Conservation (phyloP, 179 eudicot genomes). For the Vitellaria paradoxa region DNA sequence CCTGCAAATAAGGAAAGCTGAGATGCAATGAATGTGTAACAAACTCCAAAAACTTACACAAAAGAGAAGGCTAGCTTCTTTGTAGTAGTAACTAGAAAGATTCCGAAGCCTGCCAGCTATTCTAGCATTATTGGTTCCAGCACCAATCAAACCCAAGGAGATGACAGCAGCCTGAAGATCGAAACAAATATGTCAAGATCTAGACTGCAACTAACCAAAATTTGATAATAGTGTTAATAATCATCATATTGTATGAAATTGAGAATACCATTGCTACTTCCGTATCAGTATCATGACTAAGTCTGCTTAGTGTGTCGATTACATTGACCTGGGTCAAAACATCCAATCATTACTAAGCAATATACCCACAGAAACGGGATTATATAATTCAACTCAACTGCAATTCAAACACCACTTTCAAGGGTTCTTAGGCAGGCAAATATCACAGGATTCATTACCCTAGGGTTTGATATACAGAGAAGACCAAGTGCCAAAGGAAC, state of each 20-base stretch:
- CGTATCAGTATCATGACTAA: conserved; percentile 90
- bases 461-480: conserved; percentile 89
- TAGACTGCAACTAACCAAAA: too few species aligned
- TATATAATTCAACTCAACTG: background rate
- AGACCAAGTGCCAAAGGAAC: conserved; percentile 96
- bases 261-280: conserved; percentile 88
- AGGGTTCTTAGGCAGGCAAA: background rate
- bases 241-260: background rate
- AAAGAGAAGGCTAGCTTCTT: conserved; percentile 82
- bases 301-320: conserved; percentile 95
- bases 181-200: background rate
- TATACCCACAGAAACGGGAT: background rate
- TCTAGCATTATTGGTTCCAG: conserved; percentile 93
- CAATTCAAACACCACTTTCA: background rate
- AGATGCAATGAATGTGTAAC: background rate
- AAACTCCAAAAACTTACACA: conserved; percentile 49
- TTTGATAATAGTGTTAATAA: background rate
- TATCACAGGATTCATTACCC: conserved; percentile 37
- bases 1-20: background rate
- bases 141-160: conserved; percentile 83
- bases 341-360: conserved; percentile 19
- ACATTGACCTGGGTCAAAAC: conserved; percentile 75
- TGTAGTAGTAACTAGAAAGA: conserved; percentile 87
- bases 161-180: conserved; percentile 73
- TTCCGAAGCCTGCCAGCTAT: conserved; percentile 93